These are phyloP conservation scores for Phyllosticta citribraziliensis DNA, from an alignment of 2,329 filamentous ascomycete species.

Conservation along the genomic window DNA sequence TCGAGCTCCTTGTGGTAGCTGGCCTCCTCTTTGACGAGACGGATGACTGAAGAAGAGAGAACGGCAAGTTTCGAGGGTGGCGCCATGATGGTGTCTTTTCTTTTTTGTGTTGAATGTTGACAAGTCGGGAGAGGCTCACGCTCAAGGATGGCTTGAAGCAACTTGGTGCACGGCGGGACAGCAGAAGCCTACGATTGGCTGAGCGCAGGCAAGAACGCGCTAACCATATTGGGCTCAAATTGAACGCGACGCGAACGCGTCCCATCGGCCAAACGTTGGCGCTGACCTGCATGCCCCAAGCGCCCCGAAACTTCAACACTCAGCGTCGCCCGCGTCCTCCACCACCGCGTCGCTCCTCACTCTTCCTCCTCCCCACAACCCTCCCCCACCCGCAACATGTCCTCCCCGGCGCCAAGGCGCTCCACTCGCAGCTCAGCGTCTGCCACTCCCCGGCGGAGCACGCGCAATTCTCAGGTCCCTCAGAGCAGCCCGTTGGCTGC, in stretches of 20 bases:
- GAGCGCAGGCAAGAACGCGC: slow-evolving; percentile 13
- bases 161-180: slow-evolving; percentile 5
- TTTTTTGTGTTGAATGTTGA: not conserved
- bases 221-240: slow-evolving; percentile 15
- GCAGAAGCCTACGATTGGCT: not conserved
- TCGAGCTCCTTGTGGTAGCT: slow-evolving; percentile 82
- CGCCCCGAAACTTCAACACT: slow-evolving; percentile 4
- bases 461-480: slow-evolving; percentile 45
- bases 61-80: slow-evolving; percentile 68
- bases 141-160: not conserved
- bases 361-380: not conserved
- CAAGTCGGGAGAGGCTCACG: not conserved
- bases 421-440: slow-evolving; percentile 45
- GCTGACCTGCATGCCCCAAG: not conserved
- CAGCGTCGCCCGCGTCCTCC: not conserved
- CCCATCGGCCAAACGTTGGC: slow-evolving; percentile 1
- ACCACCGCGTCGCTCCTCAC: not conserved
- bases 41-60: slow-evolving; percentile 66
- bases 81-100: slow-evolving; percentile 48
- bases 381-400: slow-evolving; percentile 39
- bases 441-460: slow-evolving; percentile 44
- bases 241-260: not conserved
- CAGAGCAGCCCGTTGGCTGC: slow-evolving; percentile 37
- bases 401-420: slow-evolving; percentile 50
- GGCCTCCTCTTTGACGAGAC: slow-evolving; percentile 82